These are phyloP conservation scores for Suhomyces choctaworum DNA, from an alignment of 1,139 yeast genomes.

Conservation along the genomic window DNA sequence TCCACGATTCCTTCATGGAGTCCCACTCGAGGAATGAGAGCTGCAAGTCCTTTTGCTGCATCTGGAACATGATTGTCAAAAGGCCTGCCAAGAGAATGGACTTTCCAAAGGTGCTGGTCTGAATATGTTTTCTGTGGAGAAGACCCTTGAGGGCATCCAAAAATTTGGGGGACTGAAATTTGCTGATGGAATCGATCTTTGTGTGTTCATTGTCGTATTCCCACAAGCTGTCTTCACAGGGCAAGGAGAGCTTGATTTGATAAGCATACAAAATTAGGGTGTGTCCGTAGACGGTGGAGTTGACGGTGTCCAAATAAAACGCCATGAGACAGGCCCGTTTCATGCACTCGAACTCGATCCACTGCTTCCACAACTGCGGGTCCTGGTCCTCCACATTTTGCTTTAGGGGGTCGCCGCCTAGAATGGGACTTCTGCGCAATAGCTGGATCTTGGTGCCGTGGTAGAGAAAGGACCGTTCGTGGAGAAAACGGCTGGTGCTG, in stretches of 20 bases:
- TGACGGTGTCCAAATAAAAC: constrained; percentile 33
- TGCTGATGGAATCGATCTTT: constrained; percentile 10
- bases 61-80: constrained; percentile 64
- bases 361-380: constrained; percentile 27
- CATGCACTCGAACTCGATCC: constrained; percentile 37
- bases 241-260: constrained; percentile 31
- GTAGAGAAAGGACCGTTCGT: constrained; percentile 72
- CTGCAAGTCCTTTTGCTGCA: constrained; percentile 71
- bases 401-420: constrained; percentile 59
- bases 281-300: constrained; percentile 36
- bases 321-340: constrained; percentile 35
- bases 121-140: constrained; percentile 52
- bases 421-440: constrained; percentile 66
- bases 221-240: constrained; percentile 36
- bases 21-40: constrained; percentile 38
- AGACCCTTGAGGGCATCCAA: constrained; percentile 56
- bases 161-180: constrained; percentile 30
- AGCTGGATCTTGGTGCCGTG: constrained; percentile 75
- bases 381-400: constrained; percentile 14
- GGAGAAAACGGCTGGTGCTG: constrained; percentile 50
- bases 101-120: constrained; percentile 56
- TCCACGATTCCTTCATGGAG: constrained; percentile 52
- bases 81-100: constrained; percentile 68
- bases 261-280: constrained; percentile 31
- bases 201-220: constrained; percentile 22